These are phyloP conservation scores for Aspergillus homomorphus DNA, from an alignment of 495 filamentous ascomycete species.

Conservation along the genomic window DNA sequence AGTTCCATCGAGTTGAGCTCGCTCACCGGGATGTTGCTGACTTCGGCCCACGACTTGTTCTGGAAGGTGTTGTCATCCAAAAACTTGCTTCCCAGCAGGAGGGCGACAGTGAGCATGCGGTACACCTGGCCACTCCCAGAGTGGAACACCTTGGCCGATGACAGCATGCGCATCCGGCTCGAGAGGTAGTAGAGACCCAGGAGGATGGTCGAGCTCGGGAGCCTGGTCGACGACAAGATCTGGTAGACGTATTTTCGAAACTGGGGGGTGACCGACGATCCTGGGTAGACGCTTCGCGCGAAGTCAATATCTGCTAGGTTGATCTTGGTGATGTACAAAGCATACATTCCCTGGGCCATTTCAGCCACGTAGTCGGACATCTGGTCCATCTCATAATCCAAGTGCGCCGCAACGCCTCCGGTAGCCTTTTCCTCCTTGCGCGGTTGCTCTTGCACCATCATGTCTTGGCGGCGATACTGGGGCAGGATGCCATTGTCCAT, in stretches of 20 bases:
- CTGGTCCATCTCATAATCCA: conserved; percentile 98
- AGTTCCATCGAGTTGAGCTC: conserved; percentile 89
- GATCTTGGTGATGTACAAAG: conserved; percentile 57
- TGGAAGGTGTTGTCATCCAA: conserved; percentile 99
- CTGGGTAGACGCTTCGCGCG: conserved; percentile 72
- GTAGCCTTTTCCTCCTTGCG: conserved; percentile 55
- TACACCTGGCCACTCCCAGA: conserved; percentile 73
- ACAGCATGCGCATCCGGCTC: conserved; percentile 73
- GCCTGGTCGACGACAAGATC: conserved; percentile 88
- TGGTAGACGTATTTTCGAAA: conserved; percentile 95
- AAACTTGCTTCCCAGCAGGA: conserved; percentile 96
- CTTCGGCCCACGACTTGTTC: conserved; percentile 98
- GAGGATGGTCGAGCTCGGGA: conserved; percentile 93
- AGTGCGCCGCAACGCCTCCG: conserved; percentile 90
- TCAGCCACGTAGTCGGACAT: conserved; percentile 98
- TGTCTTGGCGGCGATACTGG: conserved; percentile 46
- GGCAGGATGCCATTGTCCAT: conserved; percentile 42
- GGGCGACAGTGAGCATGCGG: conserved; percentile 82
- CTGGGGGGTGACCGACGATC: conserved; percentile 62
- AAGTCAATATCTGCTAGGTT: conserved; percentile 70
- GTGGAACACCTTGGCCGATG: conserved; percentile 51
- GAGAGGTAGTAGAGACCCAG: conserved; percentile 89
- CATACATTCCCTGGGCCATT: conserved; percentile 82
- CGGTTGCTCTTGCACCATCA: conserved; percentile 37
- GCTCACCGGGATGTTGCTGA: conserved; percentile 83